Evolutionary conservation across 495 filamentous ascomycete genomes (phyloP), one percentile per base, ranked within the genome.

Genomic region (Penicillium manginii): DNA sequence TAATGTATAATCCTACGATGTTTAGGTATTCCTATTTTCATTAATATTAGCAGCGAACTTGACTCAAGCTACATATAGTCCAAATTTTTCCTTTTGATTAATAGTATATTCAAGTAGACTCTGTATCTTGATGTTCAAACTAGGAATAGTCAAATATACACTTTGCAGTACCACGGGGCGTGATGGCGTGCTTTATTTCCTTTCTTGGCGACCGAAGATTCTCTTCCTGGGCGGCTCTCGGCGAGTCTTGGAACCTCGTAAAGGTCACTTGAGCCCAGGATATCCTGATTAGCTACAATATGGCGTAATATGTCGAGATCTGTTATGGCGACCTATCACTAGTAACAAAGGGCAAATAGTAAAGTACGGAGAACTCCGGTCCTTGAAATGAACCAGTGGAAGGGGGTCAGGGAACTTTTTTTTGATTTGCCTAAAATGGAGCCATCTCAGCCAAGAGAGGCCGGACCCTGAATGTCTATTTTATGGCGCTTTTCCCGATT

Each of bases 291-390:
- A 14, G 2, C 45, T 22, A 43, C 40, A 47, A 47, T 47, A 23
- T 47, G 22, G 22, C 45, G 45, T 26, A 26, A 47, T 47, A 23
- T 47, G 19, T 47, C 45, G 45, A 47, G 19, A 26, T 29, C 40
- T 19, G 8, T 19, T 43, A n/a, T 43, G 40, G 40, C n/a, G 40
- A 6, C 17, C 17, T 29, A 29, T 29, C n/a, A n/a, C n/a, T n/a
- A n/a, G n/a, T 29, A 29, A 29, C 2, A n/a, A 5, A 5, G 11
- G 12, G 35, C 12, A n/a, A 37, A 10, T n/a, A 37, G 35, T 12
- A 37, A 10, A 4, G 11, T 37, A 37, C 12, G 26, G 26, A 29
- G 26, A 7, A 29, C 26, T 7, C 26, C 26, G 26, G 9, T 7
- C 35, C 15, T n/a, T 37, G 35, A 37, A 37, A 37, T n/a, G 11